Conservation (phyloP, 345 rosid genomes). For the Microthlaspi erraticum region DNA sequence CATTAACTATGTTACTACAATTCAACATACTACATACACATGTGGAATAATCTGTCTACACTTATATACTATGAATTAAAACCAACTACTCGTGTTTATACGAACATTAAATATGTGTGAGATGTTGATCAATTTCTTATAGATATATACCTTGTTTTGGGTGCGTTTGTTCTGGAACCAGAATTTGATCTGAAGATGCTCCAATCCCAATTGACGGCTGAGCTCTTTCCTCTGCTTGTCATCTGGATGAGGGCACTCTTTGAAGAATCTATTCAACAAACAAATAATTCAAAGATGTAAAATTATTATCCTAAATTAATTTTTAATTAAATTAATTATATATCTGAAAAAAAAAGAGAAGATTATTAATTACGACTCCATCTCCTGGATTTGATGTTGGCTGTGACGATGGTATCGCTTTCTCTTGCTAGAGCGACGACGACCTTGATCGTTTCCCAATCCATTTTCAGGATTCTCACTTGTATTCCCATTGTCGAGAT, state of each 20-base stretch:
- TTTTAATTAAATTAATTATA: not conserved
- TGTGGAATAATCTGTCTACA: not conserved
- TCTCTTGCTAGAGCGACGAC: slow-evolving; percentile 60
- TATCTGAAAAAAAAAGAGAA: not conserved
- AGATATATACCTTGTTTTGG: slow-evolving; percentile 79
- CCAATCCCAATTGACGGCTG: slow-evolving; percentile 76
- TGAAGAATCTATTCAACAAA: slow-evolving; percentile 55
- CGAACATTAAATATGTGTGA: slow-evolving; percentile 2
- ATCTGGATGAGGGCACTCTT: slow-evolving; percentile 92
- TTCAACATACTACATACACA: not conserved
- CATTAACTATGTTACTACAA: not conserved
- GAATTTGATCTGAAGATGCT: slow-evolving; percentile 86
- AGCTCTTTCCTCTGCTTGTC: slow-evolving; percentile 88
- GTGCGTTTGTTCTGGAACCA: slow-evolving; percentile 99
- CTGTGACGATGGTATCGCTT: slow-evolving; percentile 90
- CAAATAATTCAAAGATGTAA: slow-evolving; percentile 16
- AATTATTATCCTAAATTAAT: not conserved
- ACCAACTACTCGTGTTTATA: not conserved
- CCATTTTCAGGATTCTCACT: slow-evolving; percentile 75
- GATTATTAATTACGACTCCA: slow-evolving; percentile 70
- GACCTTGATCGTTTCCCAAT: slow-evolving; percentile 64
- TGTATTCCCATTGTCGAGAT: slow-evolving; percentile 46
- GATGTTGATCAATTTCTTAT: not conserved
- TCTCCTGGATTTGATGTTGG: slow-evolving; percentile 83
- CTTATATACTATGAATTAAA: not conserved